Evolutionary conservation across 2,329 filamentous ascomycete genomes (phyloP).

Genomic region (Fusarium caatingaense): DNA sequence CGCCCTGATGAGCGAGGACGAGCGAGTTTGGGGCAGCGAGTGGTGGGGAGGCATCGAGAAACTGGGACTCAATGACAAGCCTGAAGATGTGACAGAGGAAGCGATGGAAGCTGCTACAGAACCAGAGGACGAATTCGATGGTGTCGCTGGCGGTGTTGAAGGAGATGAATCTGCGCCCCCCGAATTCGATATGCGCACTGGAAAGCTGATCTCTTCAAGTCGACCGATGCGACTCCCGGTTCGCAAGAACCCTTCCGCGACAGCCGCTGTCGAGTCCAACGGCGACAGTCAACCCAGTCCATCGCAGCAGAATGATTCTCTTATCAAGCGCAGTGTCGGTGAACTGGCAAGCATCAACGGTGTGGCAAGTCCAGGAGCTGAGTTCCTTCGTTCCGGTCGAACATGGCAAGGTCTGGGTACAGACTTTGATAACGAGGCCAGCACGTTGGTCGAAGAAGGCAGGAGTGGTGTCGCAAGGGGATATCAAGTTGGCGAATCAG

Average conservation of each 20-base stretch:
- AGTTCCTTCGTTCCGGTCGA: slow-evolving; percentile 82
- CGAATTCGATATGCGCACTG: slow-evolving; percentile 92
- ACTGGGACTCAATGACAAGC: slow-evolving; percentile 60
- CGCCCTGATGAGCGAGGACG: slow-evolving; percentile 78
- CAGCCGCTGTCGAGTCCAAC: not conserved
- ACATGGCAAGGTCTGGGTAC: slow-evolving; percentile 94
- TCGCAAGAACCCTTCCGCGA: slow-evolving; percentile 36
- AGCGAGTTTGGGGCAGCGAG: slow-evolving; percentile 84
- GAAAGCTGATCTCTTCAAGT: slow-evolving; percentile 81
- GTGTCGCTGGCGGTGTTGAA: slow-evolving; percentile 60
- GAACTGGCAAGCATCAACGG: slow-evolving; percentile 86
- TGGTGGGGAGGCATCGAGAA: slow-evolving; percentile 91
- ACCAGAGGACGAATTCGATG: slow-evolving; percentile 41
- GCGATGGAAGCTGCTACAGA: slow-evolving; percentile 17
- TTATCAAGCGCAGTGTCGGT: slow-evolving; percentile 70
- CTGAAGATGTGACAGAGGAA: slow-evolving; percentile 35
- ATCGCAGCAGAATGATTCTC: slow-evolving; percentile 39
- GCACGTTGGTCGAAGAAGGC: slow-evolving; percentile 84
- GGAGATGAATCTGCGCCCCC: slow-evolving; percentile 82
- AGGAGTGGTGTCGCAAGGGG: slow-evolving; percentile 88
- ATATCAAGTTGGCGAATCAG: slow-evolving; percentile 76
- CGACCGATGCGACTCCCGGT: slow-evolving; percentile 74
- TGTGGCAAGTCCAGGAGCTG: slow-evolving; percentile 89
- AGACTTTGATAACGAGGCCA: slow-evolving; percentile 75
- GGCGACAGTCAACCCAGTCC: not conserved